Evolutionary conservation across 169 alveolate species (phyloP), one percentile per base, ranked within the genome.

Genomic region (Plasmodium sp.): DNA sequence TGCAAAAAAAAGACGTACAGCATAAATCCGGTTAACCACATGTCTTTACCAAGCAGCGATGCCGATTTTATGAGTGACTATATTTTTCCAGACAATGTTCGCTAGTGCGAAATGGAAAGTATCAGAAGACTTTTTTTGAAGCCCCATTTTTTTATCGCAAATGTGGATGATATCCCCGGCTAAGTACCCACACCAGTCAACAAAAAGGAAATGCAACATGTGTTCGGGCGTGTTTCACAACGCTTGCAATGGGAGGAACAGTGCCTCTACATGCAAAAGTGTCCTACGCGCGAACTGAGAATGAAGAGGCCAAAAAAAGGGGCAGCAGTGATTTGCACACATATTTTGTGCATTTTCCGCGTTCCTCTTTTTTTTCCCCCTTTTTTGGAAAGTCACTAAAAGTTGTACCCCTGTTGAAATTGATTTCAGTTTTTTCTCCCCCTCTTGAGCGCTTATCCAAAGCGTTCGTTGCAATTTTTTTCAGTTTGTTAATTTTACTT

Each of bases 1-100:
- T 48, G 33, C 79, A 85, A 85, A 81, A 88, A 88, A 51, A 88
- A 75, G 56, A 88, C 79, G 4, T 79, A 88, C 62, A 48, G 36
- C 56, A 88, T 27, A 84, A 27, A 16, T 72, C n/a, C 84, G 39
- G 77, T 67, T 48, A 41, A 16, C 16, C 22, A 75, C 43, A 74
- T 27, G 34, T 34, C 67, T 27, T 48, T 85, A 18, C 71, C 84
- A 48, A 85, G 31, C n/a, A 85, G 39, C 12, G 81, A 85, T 75
- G 36, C 39, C 58, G 83, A 74, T 34, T 36, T 51, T 14, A 34
- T 85, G 14, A 75, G 80, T 54, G 56, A 75, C 33, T 85, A 85
- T 85, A 6, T 77, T 22, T 27, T 45, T 33, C 39, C 56, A 3
- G 67, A 74, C 67, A 75, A 85, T 75, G 58, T 48, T 51, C 81